A percentile compares a stretch with the other conserved stretches of the same genome.
Evolutionary conservation across 352 stramenopile species (phyloP).

Genomic region (Phytophthora multivora): DNA sequence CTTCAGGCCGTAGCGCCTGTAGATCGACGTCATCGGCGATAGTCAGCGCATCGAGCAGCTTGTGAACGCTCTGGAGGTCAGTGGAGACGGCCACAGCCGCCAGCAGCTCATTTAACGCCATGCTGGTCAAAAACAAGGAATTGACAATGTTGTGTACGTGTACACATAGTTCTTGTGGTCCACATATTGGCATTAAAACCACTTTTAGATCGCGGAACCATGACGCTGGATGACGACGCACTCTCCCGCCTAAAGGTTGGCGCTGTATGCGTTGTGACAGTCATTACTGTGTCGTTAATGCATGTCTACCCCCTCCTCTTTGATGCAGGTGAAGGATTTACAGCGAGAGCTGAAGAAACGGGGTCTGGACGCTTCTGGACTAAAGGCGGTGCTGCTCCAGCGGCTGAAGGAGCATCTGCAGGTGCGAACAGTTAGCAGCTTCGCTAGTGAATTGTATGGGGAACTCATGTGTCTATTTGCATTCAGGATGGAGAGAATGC

Average conservation of each 20-base stretch:
- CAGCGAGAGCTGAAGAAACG: constrained; percentile 49
- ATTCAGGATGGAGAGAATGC: constrained; percentile 7
- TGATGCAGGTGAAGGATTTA: constrained; percentile 58
- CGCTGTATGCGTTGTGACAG: too few species aligned
- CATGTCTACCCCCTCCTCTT: background rate
- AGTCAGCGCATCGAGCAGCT: constrained; percentile 20
- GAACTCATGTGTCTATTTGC: too few species aligned
- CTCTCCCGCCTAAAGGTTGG: constrained; percentile 32
- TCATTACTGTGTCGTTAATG: too few species aligned
- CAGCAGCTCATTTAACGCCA: background rate
- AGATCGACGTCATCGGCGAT: constrained; percentile 9
- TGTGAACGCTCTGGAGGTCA: constrained; percentile 8
- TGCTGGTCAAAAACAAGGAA: too few species aligned
- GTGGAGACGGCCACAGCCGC: background rate
- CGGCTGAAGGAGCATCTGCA: constrained; percentile 44
- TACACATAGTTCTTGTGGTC: too few species aligned
- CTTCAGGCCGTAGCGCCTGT: background rate
- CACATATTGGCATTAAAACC: too few species aligned
- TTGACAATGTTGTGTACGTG: too few species aligned
- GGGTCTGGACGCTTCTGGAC: constrained; percentile 40
- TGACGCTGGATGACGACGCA: constrained; percentile 22
- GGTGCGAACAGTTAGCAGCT: constrained; percentile 5
- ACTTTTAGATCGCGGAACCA: background rate
- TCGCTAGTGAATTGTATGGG: too few species aligned
- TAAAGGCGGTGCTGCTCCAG: constrained; percentile 48